Base-by-base conservation (phyloP, 805 yeast species). In the Pichia scutulata region DNA sequence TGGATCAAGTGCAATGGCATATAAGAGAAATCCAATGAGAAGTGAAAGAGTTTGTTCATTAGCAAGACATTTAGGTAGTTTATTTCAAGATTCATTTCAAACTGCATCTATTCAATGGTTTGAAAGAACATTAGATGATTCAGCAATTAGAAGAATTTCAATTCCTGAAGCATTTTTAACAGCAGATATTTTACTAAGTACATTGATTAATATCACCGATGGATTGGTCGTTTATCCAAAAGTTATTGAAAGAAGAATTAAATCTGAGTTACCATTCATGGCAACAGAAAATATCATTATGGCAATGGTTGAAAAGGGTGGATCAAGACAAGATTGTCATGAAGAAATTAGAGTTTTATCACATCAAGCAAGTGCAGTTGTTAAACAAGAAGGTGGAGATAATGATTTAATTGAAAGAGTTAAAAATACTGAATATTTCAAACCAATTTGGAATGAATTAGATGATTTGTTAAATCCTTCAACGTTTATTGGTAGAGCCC, bases 241-340 rank as follows among this genome's bases (percentile, higher is more conserved):
- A 80, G 99, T 93, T 61, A 93, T 93, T 64, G 97, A 86, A 75
- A 84, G 97, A 75, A 86, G 98, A 73, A 93, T 93, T 71, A 81
- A 66, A 67, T 78, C 96, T 47, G 99, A 93, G 72, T 77, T 93
- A 65, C 99, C 99, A 60, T 93, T 93, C 78, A 93, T 93, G 99
- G 99, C 99, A 59, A 93, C 99, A 52, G 99, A 93, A 74, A 93
- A 93, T 73, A 80, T 93, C 69, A 93, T 93, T 70, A 93, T 93
- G 99, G 99, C 99, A 48, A 93, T 93, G 97, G 99, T 93, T 52
- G 95, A 89, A 72, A 84, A 85, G 68, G 98, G 98, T 61, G 98
- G 87, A 30, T 89, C 95, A 30, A 86, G 99, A 79, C 99, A 93
- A 76, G 97, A 92, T 52, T 92, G 96, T 65, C 99, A 93, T 71